A percentile compares a stretch with the other conserved stretches of the same genome.
phyloP scores from a whole-genome alignment of 2,329 filamentous ascomycete genomes.

The Nigrospora osmanthi region DNA sequence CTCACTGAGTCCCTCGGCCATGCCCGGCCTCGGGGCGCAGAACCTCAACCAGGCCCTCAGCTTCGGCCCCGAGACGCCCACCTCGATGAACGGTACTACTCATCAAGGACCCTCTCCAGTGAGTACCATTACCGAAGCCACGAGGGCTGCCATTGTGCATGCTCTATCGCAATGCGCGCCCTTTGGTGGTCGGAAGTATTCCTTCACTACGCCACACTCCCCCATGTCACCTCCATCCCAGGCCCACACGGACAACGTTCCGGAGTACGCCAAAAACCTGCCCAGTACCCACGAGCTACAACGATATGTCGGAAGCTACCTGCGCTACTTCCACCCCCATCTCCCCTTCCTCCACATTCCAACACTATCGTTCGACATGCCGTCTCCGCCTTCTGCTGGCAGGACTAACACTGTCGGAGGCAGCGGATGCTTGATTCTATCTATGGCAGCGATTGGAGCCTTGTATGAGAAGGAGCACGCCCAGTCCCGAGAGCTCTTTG shows the following conservation, averaged over 20 bases:
- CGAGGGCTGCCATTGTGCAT: conserved; percentile 52
- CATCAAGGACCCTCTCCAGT: conserved; percentile 26
- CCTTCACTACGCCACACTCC: conserved; percentile 46
- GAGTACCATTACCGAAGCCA: conserved; percentile 58
- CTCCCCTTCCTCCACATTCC: conserved; percentile 90
- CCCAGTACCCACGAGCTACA: conserved; percentile 82
- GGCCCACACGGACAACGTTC: conserved; percentile 37
- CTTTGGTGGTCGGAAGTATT: conserved; percentile 57
- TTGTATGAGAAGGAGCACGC: conserved; percentile 80
- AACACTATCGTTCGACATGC: conserved; percentile 82
- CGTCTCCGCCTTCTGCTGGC: conserved; percentile 57
- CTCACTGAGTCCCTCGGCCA: conserved; percentile 63
- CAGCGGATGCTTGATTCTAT: conserved; percentile 77
- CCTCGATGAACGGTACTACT: conserved; percentile 2
- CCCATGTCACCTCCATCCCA: conserved; percentile 45
- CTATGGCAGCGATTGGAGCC: conserved; percentile 67
- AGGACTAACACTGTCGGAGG: conserved; percentile 60
- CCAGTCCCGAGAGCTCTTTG: conserved; percentile 78
- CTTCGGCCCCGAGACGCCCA: conserved; percentile 57
- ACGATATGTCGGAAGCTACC: conserved; percentile 82
- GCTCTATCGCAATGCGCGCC: conserved; percentile 49
- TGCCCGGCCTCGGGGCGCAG: conserved; percentile 55
- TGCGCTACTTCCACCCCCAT: conserved; percentile 89
- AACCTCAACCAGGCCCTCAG: conserved; percentile 59
- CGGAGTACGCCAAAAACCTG: conserved; percentile 49